Evolutionary conservation across 2,329 filamentous ascomycete species (phyloP).

Genomic region (Xylaria sp.): DNA sequence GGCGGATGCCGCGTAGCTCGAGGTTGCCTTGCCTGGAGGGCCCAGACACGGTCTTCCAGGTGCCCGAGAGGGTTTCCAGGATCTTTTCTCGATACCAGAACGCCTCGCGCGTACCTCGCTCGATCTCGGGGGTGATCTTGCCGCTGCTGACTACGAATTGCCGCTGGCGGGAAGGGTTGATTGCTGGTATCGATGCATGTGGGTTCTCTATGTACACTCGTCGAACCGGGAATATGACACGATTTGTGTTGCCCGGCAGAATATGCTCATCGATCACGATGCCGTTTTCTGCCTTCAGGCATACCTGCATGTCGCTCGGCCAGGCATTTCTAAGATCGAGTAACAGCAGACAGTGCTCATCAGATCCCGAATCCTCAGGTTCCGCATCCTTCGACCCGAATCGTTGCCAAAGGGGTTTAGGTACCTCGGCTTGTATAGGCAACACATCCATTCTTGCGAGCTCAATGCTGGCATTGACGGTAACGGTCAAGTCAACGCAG

Average conservation of each 20-base stretch:
- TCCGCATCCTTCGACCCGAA: constrained; percentile 39
- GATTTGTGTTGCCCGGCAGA: constrained; percentile 69
- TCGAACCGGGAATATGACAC: constrained; percentile 75
- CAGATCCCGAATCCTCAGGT: constrained; percentile 46
- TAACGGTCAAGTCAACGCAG: constrained; percentile 78
- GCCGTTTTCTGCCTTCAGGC: constrained; percentile 57
- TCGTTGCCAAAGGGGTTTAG: constrained; percentile 59
- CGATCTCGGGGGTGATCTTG: constrained; percentile 77
- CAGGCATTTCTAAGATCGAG: constrained; percentile 88
- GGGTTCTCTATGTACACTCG: constrained; percentile 77
- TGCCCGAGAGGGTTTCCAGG: constrained; percentile 69
- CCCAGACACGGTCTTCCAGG: constrained; percentile 65
- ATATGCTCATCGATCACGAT: constrained; percentile 58
- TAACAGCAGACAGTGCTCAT: constrained; percentile 76
- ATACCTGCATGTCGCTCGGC: constrained; percentile 76
- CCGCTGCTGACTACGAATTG: constrained; percentile 88
- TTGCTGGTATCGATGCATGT: constrained; percentile 74
- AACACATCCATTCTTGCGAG: constrained; percentile 78
- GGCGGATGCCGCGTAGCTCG: constrained; percentile 74
- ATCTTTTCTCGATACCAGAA: constrained; percentile 92
- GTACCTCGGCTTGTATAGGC: constrained; percentile 70
- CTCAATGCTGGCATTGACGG: constrained; percentile 90
- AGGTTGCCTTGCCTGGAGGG: constrained; percentile 65
- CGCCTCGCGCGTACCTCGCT: constrained; percentile 75
- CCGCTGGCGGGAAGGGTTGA: constrained; percentile 81